Percentiles rank a stretch among this genome's conserved stretches.
Conservation (phyloP, 768 basidiomycete species). For the Pleurotus tuoliensis region DNA sequence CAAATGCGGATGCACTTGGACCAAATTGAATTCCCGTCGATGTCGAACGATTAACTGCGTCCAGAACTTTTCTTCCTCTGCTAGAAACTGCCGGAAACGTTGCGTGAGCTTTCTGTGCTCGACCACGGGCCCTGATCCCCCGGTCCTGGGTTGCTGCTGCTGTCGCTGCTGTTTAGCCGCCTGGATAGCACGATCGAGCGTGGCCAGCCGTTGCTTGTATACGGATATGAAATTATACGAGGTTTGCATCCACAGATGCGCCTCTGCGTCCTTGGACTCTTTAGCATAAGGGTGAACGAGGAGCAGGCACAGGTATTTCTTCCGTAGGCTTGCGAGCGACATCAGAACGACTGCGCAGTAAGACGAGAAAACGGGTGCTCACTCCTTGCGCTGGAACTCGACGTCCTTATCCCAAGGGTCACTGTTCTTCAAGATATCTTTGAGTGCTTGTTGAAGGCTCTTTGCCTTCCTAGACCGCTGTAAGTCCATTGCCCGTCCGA, state of each 20-base stretch:
- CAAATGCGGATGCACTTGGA: slow-evolving; percentile 58
- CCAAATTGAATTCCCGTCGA: slow-evolving; percentile 66
- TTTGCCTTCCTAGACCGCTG: slow-evolving; percentile 66
- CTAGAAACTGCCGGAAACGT: slow-evolving; percentile 86
- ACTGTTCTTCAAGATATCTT: slow-evolving; percentile 67
- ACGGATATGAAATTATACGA: slow-evolving; percentile 80
- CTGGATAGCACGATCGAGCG: slow-evolving; percentile 57
- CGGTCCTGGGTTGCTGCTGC: slow-evolving; percentile 27
- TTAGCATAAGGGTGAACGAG: slow-evolving; percentile 64
- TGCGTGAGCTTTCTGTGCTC: slow-evolving; percentile 85
- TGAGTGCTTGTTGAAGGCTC: slow-evolving; percentile 66
- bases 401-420: slow-evolving; percentile 84
- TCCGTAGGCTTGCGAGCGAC: slow-evolving; percentile 51
- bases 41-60: slow-evolving; percentile 72
- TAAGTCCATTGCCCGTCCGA: slow-evolving; percentile 12
- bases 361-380: slow-evolving; percentile 27
- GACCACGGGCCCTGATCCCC: slow-evolving; percentile 51
- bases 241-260: slow-evolving; percentile 89
- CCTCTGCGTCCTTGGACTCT: slow-evolving; percentile 78
- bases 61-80: slow-evolving; percentile 92
- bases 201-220: slow-evolving; percentile 73
- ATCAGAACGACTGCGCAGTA: slow-evolving; percentile 12
- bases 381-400: slow-evolving; percentile 86
- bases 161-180: slow-evolving; percentile 32
- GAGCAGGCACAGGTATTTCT: slow-evolving; percentile 65